Base-by-base conservation (phyloP, 2,329 filamentous ascomycete genomes). In the Parastagonospora avenae region DNA sequence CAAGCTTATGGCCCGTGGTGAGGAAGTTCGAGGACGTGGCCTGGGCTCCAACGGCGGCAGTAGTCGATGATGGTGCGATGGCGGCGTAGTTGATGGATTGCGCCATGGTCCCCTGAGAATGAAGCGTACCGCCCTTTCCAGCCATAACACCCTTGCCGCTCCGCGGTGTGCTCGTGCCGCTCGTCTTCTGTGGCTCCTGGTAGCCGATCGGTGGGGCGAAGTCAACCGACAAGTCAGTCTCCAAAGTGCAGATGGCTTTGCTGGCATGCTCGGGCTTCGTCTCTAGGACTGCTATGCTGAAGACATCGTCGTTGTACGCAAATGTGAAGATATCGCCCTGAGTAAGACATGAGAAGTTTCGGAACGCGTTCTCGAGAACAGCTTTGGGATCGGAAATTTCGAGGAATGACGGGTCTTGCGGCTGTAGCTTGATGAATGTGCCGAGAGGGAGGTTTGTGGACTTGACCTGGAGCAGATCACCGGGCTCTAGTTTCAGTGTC, bases 321-420 rank as follows among this genome's bases (percentile, higher is more conserved):
- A 99, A 99, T 57, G 90, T 95, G 80, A 99, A 99, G 37, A 96
- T 82, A 69, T 99, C 94, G 57, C 92, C 92, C 68, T 92, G 91
- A 2, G 92, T 96, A 12, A 97, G 82, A 43, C 93, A 93, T 12
- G 92, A 91, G 76, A 97, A 99, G 75, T 95, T 95, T 37, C 93
- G 88, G 76, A 99, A 97, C 0, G 92, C 93, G 65, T 94, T 94
- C 76, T 99, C 94, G 28, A 99, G 85, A 10, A 99, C 94, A 35
- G 94, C 94, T 77, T 96, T 97, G 16, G 94, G 94, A 67, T 99
- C 94, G 65, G 89, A 93, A 71, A 99, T 97, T 39, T 97, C 93
- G 57, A 99, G 88, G 76, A 99, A 99, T 64, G 88, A 89, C 45
- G 90, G 86, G 16, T 91, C 92, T 76, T 99, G 94, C 0, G 94